Percentiles rank a stretch among this genome's conserved stretches.
Evolutionary conservation across 441 rosid species (phyloP).

Genomic region (Eugenia klotzschiana): DNA sequence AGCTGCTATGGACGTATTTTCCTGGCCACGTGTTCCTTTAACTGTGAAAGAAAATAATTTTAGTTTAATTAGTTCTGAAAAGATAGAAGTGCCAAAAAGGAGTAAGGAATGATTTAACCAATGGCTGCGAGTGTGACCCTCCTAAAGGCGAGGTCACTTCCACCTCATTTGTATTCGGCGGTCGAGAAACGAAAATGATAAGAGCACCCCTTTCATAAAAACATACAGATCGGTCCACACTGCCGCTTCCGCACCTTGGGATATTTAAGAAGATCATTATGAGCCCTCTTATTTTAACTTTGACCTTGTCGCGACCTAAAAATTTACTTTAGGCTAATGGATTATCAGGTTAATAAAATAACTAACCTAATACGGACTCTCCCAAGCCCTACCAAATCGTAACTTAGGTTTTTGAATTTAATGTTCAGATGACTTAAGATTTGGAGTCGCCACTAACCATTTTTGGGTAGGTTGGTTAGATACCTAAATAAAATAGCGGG

Average conservation of each 20-base stretch:
- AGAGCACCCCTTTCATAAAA: not conserved
- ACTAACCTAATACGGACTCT: no score
- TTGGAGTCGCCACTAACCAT: no score
- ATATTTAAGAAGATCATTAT: not conserved
- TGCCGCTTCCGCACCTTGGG: not conserved
- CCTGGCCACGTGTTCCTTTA: not conserved
- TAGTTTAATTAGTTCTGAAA: not conserved
- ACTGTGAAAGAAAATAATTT: not conserved
- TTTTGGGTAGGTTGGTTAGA: no score
- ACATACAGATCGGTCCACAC: not conserved
- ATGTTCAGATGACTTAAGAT: no score
- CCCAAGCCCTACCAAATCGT: no score
- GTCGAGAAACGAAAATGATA: not conserved
- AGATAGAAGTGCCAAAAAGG: not conserved
- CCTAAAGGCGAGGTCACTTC: not conserved
- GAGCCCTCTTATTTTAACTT: not conserved
- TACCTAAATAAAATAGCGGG: no score
- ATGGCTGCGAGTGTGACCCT: not conserved
- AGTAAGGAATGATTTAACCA: not conserved
- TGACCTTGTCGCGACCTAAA: no score
- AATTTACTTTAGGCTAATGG: no score
- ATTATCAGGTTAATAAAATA: no score
- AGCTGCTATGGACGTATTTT: not conserved
- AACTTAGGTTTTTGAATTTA: no score
- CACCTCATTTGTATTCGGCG: not conserved